Base-by-base conservation (phyloP, 1,284 basidiomycete species). In the Chiua sp. region DNA sequence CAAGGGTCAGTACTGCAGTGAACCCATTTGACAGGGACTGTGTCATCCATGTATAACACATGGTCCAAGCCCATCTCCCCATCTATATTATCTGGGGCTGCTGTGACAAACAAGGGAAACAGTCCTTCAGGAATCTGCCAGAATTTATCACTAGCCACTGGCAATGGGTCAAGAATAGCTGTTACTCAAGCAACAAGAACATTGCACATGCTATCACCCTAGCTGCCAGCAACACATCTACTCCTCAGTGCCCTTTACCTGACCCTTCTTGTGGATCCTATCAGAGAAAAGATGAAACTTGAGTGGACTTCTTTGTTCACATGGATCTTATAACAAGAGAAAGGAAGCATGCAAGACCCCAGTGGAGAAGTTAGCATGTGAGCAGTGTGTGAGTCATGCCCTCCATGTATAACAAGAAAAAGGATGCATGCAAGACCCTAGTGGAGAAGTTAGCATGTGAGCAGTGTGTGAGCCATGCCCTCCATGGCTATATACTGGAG, bases 261-360 rank as follows among this genome's bases (percentile, higher is more conserved):
- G 7, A 12, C 11, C 3, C 22, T 47, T 22, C 46, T 47, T 23
- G 22, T 6, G 7, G 26, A 22, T 26, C 22, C 22, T 22, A 54
- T 7, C 51, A 61, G 23, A 37, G 12, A 42, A 3, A n/a, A 10
- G 47, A 51, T 22, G 57, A 61, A 18, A 42, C 42, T 1, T 61
- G 54, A 28, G 39, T 42, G 4, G 33, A 52, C 1, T 59, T 56
- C 22, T 61, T 61, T 26, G 42, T 37, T 23, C 20, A 10, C 22
- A 26, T 11, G 26, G 1, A n/a, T 46, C 18, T n/a, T 46, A 22
- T 39, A 33, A 33, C 32, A 33, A 33, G 32, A 13, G 7, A 33
- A 33, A 13, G n/a, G 32, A 33, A 13, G 42, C 22, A 26, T 26
- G 15, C 15, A n/a, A 60, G 42, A 53, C 22, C 7, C 3, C 50